These are phyloP conservation scores for Whalleya microplaca DNA, from an alignment of 2,329 filamentous ascomycete species.

Conservation along the genomic window DNA sequence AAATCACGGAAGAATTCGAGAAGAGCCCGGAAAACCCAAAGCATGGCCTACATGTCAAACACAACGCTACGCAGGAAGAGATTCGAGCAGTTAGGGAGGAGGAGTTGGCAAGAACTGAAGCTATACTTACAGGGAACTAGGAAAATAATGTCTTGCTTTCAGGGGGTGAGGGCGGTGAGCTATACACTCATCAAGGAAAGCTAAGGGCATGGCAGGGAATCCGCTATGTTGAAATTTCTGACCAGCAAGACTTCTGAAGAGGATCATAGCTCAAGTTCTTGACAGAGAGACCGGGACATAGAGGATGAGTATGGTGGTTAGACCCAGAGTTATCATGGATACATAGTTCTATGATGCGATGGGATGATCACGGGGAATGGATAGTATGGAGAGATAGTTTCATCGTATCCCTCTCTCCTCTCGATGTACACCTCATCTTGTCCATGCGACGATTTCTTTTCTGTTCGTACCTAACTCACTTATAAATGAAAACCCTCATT, in stretches of 20 bases:
- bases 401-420: slow-evolving; percentile 41
- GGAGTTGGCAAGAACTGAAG: slow-evolving; percentile 77
- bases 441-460: background rate
- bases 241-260: background rate
- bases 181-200: background rate
- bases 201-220: slow-evolving; percentile 40
- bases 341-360: no score
- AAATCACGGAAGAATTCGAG: slow-evolving; percentile 90
- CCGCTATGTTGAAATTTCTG: background rate
- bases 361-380: background rate
- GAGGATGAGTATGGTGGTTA: no score
- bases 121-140: slow-evolving; percentile 14
- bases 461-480: background rate
- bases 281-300: background rate
- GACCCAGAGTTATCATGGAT: no score
- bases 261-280: background rate
- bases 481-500: background rate
- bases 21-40: slow-evolving; percentile 95
- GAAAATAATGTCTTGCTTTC: background rate
- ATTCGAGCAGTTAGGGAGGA: slow-evolving; percentile 64
- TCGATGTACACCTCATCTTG: background rate
- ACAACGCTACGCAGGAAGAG: slow-evolving; percentile 81
- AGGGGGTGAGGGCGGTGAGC: no score
- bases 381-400: background rate
- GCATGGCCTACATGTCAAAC: slow-evolving; percentile 78